These are phyloP conservation scores for Hsuehochloa calcarea DNA, from an alignment of 176 grass and related monocot genomes.

Conservation along the genomic window DNA sequence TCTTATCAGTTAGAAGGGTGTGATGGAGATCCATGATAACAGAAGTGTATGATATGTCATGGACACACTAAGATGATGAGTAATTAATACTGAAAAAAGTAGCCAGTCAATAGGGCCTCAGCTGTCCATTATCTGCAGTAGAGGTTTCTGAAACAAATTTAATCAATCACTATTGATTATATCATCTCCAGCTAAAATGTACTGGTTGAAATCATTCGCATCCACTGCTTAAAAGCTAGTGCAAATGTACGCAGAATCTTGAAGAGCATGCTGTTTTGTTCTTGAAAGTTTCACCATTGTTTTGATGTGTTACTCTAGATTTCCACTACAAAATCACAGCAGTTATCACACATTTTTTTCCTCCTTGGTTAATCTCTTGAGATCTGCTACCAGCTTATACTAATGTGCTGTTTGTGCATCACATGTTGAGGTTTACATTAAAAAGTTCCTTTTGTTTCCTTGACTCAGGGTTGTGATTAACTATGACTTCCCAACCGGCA, in stretches of 20 bases:
- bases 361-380: neutral
- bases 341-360: neutral
- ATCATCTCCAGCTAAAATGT: slow-evolving; percentile 3
- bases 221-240: neutral
- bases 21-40: neutral
- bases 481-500: slow-evolving; percentile 95
- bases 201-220: neutral
- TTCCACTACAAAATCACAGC: neutral
- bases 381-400: neutral
- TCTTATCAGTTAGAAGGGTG: neutral
- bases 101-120: neutral
- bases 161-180: neutral
- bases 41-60: neutral
- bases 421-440: neutral
- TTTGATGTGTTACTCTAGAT: neutral
- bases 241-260: neutral
- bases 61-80: neutral
- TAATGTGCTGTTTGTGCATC: neutral
- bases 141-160: neutral
- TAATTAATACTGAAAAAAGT: neutral
- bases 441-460: slow-evolving; percentile 5
- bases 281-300: neutral
- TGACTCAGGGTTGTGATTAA: slow-evolving; percentile 85
- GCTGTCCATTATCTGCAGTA: neutral
- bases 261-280: neutral